Conservation (phyloP, 768 basidiomycete species). For the Suillus lakei region DNA sequence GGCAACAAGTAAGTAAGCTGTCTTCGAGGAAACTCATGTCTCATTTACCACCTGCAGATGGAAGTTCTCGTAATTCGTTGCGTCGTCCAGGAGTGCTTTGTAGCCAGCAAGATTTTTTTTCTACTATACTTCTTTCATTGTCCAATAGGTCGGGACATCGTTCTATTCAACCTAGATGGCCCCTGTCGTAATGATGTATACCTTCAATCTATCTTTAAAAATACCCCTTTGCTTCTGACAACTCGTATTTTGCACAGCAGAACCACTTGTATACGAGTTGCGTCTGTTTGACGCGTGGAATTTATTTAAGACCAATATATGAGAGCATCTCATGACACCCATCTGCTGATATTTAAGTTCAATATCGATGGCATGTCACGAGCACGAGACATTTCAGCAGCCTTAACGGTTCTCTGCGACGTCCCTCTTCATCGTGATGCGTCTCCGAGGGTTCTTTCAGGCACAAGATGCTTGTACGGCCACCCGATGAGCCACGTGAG, state of each 20-base stretch:
- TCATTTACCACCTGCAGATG: slow-evolving; percentile 43
- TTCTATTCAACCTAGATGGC: background rate
- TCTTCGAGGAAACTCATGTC: background rate
- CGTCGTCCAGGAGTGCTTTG: background rate
- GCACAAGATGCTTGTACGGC: background rate
- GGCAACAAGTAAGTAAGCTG: slow-evolving; percentile 52
- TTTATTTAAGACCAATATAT: background rate
- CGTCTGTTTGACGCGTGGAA: background rate
- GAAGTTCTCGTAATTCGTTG: slow-evolving; percentile 59
- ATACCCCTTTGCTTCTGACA: slow-evolving; percentile 6
- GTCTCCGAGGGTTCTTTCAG: background rate
- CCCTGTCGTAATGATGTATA: slow-evolving; percentile 27
- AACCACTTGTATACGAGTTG: background rate
- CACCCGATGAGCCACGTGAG: background rate
- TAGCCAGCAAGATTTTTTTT: slow-evolving; percentile 6
- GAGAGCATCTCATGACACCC: background rate
- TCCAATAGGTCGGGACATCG: slow-evolving; percentile 6
- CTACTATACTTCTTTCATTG: slow-evolving; percentile 16
- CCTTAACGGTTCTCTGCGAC: background rate
- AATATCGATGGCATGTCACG: background rate
- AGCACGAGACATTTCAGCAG: background rate
- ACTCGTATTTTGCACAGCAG: slow-evolving; percentile 9
- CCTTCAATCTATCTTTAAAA: slow-evolving; percentile 15
- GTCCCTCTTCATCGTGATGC: background rate
- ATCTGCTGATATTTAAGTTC: background rate